phyloP scores from a whole-genome alignment of 495 filamentous ascomycete species.

The Penicillium cinerascens region DNA sequence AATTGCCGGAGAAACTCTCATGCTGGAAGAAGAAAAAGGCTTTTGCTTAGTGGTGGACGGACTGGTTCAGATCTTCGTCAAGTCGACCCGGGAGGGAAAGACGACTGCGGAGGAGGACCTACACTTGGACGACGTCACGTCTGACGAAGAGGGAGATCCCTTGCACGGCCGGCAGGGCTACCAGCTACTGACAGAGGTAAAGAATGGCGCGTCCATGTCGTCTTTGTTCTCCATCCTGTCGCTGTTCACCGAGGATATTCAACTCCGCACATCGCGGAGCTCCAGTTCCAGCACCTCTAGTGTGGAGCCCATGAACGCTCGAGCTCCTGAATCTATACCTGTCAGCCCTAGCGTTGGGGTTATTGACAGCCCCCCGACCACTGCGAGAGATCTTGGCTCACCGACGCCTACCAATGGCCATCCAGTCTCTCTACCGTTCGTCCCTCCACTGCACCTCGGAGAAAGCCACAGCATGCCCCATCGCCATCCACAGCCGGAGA shows the following conservation, averaged over 20 bases:
- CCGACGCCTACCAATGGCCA: conserved; percentile 16
- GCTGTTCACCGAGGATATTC: conserved; percentile 92
- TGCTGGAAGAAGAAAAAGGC: conserved; percentile 95
- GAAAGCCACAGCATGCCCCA: conserved; percentile 30
- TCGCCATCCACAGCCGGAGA: conserved; percentile 9
- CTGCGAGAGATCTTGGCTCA: conserved; percentile 17
- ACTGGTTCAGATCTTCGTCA: conserved; percentile 96
- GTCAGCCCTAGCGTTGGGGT: conserved; percentile 37
- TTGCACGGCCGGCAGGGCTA: conserved; percentile 70
- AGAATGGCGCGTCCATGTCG: conserved; percentile 98
- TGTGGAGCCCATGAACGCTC: conserved; percentile 32
- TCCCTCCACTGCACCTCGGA: conserved; percentile 76
- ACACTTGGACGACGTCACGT: conserved; percentile 34
- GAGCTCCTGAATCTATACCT: conserved; percentile 38
- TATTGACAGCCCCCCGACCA: conserved; percentile 35
- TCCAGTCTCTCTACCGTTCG: conserved; percentile 41
- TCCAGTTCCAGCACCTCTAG: conserved; percentile 43
- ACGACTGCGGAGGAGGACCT: conserved; percentile 22
- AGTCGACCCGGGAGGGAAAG: conserved; percentile 65
- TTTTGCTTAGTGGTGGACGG: conserved; percentile 98
- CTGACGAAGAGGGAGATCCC: conserved; percentile 63
- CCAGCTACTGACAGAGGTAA: conserved; percentile 93
- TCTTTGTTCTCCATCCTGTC: conserved; percentile 96
- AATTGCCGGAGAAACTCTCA: conserved; percentile 89
- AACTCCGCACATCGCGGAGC: conserved; percentile 58